Base-by-base conservation (phyloP, 2,329 filamentous ascomycete species). In the Mycosphaerelloides madeirae region DNA sequence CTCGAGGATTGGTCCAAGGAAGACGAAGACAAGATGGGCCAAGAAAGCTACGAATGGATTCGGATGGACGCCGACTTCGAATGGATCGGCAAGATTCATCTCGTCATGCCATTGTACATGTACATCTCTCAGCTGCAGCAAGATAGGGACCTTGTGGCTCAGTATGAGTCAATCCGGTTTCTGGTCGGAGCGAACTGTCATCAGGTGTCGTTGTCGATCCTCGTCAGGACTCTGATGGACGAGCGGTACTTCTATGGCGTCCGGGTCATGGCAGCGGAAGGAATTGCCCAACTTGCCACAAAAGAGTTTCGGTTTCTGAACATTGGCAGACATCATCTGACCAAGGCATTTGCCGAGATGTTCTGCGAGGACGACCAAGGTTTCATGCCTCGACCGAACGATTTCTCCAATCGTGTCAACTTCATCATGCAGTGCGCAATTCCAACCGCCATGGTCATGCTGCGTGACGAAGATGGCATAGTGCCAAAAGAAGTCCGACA, bases 41-140 rank as follows among this genome's bases (percentile, higher is more conserved):
- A 89, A 53, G 93, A 98, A 63, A 95, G 88, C 0, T 98, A 96
- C 60, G 93, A 98, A 65, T 98, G 94, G 93, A 95, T 98, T 56
- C 84, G 93, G 15, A 86, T 97, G 69, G 93, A 98, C 65, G 90
- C 91, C 13, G 94, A 98, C 67, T 97, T 97, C 56, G 93, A 98
- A 65, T 98, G 93, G 93, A 83, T 96, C 46, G 93, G 86, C 67
- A 84, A 84, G 55, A 86, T 95, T 66, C 83, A 84, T 49, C 71
- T 84, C 38, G 84, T 83, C 52, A 88, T 96, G 77, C 88, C 88
- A 35, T 81, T 87, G 3, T 97, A 97, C 73, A 98, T 98, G 94
- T 96, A 93, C 64, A 81, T 95, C 46, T 96, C 93, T 16, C 93
- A 98, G 65, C 74, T 98, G 50, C 93, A 98, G 65, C 93, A 98